Base-by-base conservation (phyloP, 805 yeast species). In the Kluyveromyces aestuarii region DNA sequence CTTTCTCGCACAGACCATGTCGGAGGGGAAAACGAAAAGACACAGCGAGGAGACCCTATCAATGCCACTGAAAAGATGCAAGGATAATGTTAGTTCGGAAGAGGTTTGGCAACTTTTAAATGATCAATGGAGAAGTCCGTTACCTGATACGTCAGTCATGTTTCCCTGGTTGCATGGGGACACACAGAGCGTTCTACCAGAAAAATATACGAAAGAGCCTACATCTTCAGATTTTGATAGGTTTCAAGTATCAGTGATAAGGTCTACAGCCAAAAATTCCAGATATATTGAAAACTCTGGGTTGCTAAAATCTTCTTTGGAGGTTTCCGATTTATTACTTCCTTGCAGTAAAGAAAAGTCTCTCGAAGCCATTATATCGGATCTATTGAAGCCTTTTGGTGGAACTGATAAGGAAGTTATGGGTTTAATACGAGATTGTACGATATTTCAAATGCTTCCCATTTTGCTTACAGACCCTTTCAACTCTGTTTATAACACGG, bases 141-240 rank as follows among this genome's bases (percentile, higher is more conserved):
- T 82, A 39, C 96, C 96, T 0, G 77, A 76, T 3, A 82, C 90
- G 17, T 75, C 72, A 21, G 59, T 60, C 10, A 78, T 90, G 74
- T 90, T 89, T 57, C 97, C 97, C 0, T 89, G 96, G 96, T 71
- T 87, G 25, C 96, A 90, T 62, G 93, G 95, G 0, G 70, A 85
- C 41, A 80, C 82, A 52, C 72, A 71, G 7, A 40, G 18, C 2
- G 41, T 54, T 17, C 52, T 51, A 52, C 48, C 49, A 55, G 17
- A 49, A 53, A 25, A 57, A 55, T 50, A 56, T 53, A 42, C 45
- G 14, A 55, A 62, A 25, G 57, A 43, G 55, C 60, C 41, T 55
- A 61, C 27, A 21, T 56, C 9, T 36, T 50, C 27, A 42, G 55
- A 40, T 46, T 64, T 50, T 52, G 62, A 16, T 44, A 57, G 41